Evolutionary conservation across 495 filamentous ascomycete species (phyloP).

Genomic region (Melanomma pulvis-pyrius): DNA sequence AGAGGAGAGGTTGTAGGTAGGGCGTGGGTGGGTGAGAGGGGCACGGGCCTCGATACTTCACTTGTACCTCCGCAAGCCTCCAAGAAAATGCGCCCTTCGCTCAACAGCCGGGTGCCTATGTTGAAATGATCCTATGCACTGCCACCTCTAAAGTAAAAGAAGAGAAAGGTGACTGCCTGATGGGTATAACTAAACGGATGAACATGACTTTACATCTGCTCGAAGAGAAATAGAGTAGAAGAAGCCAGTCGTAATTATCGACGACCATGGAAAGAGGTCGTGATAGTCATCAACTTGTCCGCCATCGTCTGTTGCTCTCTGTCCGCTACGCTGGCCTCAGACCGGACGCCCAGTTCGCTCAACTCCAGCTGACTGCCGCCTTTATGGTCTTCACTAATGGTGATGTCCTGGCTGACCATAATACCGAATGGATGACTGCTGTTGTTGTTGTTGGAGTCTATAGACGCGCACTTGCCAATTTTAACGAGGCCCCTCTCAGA

Average conservation of each 20-base stretch:
- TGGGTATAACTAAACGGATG: not conserved
- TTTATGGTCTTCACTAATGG: slow-evolving; percentile 37
- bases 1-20: too few species aligned
- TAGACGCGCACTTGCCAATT: slow-evolving; percentile 22
- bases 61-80: too few species aligned
- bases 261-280: slow-evolving; percentile 32
- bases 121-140: not conserved
- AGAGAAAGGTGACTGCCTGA: not conserved
- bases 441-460: slow-evolving; percentile 58
- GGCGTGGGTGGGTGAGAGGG: too few species aligned
- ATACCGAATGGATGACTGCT: slow-evolving; percentile 45
- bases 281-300: slow-evolving; percentile 43
- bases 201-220: not conserved
- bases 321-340: slow-evolving; percentile 34
- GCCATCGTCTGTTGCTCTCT: slow-evolving; percentile 43
- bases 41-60: too few species aligned
- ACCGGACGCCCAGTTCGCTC: slow-evolving; percentile 26
- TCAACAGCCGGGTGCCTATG: too few species aligned
- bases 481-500: slow-evolving; percentile 43
- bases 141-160: not conserved
- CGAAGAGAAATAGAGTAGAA: not conserved
- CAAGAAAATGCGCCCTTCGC: too few species aligned
- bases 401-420: slow-evolving; percentile 49
- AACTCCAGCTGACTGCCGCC: slow-evolving; percentile 33
- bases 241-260: not conserved